Percentiles rank a stretch among this genome's conserved stretches.
phyloP scores from a whole-genome alignment of 768 basidiomycete species.

The Naganishia friedmannii region DNA sequence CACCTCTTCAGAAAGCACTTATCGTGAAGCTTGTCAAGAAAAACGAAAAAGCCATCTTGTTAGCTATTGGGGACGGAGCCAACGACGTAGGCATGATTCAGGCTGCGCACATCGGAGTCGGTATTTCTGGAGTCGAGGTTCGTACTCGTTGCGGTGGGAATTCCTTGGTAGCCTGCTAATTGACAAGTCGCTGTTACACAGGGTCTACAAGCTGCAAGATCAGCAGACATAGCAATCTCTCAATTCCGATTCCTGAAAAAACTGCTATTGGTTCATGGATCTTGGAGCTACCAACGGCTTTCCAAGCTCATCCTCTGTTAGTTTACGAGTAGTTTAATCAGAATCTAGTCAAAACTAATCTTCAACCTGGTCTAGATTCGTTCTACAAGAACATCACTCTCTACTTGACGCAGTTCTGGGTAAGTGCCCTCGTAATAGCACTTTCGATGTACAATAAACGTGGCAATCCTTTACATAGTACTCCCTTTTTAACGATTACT shows the following conservation, averaged over 20 bases:
- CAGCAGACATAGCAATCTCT: slow-evolving; percentile 94
- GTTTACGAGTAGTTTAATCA: slow-evolving; percentile 46
- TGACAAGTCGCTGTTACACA: slow-evolving; percentile 43
- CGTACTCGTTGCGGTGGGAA: slow-evolving; percentile 28
- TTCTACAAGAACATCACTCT: slow-evolving; percentile 99
- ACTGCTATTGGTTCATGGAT: slow-evolving; percentile 89
- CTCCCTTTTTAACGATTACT: slow-evolving; percentile 99
- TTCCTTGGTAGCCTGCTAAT: not conserved
- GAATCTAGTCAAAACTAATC: not conserved
- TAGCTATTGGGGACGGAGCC: slow-evolving; percentile 95
- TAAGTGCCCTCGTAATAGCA: slow-evolving; percentile 50
- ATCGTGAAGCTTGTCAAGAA: slow-evolving; percentile 99
- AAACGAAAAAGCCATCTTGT: slow-evolving; percentile 84
- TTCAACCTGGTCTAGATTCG: slow-evolving; percentile 61
- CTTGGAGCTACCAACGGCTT: slow-evolving; percentile 95
- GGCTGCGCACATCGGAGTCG: slow-evolving; percentile 94
- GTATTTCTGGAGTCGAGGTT: slow-evolving; percentile 96
- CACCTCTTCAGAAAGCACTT: slow-evolving; percentile 92
- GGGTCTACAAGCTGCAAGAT: slow-evolving; percentile 97
- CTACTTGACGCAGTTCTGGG: slow-evolving; percentile 99
- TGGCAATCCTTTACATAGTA: slow-evolving; percentile 60
- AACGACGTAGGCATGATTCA: slow-evolving; percentile 99
- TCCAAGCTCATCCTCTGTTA: slow-evolving; percentile 92
- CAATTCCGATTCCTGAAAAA: slow-evolving; percentile 96
- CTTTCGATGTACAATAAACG: slow-evolving; percentile 2